Conservation (phyloP, 2,329 filamentous ascomycete genomes). For the Colletotrichum sp. region DNA sequence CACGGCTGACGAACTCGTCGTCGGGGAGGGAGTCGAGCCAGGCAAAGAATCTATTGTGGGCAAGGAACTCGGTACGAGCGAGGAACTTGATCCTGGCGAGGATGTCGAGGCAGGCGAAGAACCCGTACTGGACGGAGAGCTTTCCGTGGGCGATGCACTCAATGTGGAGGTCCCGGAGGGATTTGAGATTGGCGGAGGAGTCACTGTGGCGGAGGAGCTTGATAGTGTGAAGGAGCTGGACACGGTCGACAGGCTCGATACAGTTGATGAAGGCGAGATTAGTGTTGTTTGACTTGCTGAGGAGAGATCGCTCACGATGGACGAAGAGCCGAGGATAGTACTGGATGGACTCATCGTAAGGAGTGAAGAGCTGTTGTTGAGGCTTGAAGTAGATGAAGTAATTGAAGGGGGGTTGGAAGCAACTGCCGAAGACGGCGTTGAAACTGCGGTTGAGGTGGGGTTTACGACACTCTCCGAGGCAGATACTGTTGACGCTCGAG, state of each 20-base stretch:
- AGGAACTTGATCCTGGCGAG: not conserved
- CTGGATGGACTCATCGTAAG: not conserved
- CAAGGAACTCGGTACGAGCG: not conserved
- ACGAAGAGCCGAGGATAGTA: not conserved
- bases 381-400: not conserved
- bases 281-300: not conserved
- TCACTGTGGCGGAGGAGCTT: not conserved
- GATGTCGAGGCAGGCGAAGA: not conserved
- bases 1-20: not conserved
- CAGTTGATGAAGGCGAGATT: not conserved
- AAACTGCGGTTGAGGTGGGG: not conserved
- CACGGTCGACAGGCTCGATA: not conserved
- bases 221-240: not conserved
- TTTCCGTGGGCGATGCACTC: not conserved
- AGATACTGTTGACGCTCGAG: not conserved
- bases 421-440: not conserved
- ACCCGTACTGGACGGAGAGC: accelerated
- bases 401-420: not conserved
- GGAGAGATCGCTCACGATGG: not conserved
- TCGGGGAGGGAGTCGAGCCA: not conserved
- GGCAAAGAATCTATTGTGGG: not conserved
- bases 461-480: not conserved
- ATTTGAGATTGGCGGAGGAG: not conserved
- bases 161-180: not conserved
- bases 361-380: not conserved